These are phyloP conservation scores for Globisporangium spinosum DNA, from an alignment of 352 stramenopile species.

Conservation along the genomic window DNA sequence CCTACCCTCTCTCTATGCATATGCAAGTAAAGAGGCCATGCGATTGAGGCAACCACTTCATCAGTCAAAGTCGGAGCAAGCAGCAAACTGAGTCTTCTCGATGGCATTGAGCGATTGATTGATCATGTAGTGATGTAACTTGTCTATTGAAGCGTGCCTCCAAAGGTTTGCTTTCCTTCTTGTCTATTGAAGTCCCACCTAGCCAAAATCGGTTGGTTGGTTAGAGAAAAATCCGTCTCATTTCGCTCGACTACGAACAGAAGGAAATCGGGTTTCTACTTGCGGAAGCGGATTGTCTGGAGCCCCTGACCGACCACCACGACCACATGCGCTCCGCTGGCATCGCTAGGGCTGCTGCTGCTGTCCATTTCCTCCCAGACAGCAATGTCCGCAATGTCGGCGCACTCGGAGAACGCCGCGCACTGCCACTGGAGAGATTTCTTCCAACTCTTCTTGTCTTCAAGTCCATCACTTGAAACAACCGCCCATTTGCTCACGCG, in stretches of 20 bases:
- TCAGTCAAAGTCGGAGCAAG: too few species aligned
- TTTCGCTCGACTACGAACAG: neutral
- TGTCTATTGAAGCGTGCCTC: too few species aligned
- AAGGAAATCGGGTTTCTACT: neutral
- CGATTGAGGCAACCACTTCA: neutral
- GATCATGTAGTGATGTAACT: too few species aligned
- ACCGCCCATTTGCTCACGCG: conserved; percentile 72
- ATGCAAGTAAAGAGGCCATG: neutral
- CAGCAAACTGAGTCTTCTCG: too few species aligned
- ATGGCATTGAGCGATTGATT: too few species aligned
- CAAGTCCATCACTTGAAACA: neutral
- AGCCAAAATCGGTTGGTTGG: neutral
- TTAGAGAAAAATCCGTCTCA: neutral
- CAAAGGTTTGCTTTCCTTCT: too few species aligned
- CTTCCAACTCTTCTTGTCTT: neutral
- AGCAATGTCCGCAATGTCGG: conserved; percentile 70
- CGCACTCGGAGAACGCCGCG: conserved; percentile 70
- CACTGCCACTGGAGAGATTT: conserved; percentile 43
- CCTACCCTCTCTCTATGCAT: neutral
- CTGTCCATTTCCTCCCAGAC: conserved; percentile 21
- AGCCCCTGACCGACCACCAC: conserved; percentile 79
- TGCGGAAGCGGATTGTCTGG: conserved; percentile 51
- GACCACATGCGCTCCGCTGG: conserved; percentile 23
- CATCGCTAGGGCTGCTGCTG: neutral
- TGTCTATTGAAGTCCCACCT: too few species aligned